Percentiles rank a stretch among this genome's conserved stretches.
These are phyloP conservation scores for Panicum virgatum DNA, from an alignment of 202 grass and related monocot species.

Conservation along the genomic window DNA sequence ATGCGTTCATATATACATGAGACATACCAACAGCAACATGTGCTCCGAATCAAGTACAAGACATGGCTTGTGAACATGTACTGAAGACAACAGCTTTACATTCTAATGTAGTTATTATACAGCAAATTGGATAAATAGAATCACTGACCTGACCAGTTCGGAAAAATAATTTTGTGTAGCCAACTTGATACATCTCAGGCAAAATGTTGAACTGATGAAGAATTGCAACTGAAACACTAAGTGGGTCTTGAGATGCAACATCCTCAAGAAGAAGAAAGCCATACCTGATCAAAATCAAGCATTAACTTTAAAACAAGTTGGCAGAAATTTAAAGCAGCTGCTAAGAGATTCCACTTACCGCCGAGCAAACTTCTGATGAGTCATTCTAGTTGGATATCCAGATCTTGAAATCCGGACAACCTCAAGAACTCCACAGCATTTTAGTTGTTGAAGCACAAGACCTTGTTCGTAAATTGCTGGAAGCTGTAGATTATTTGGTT, in stretches of 20 bases:
- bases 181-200: conserved; percentile 99
- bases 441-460: conserved; percentile 89
- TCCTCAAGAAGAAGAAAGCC: conserved; percentile 94
- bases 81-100: conserved; percentile 23
- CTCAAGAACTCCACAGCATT: conserved; percentile 97
- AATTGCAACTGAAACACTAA: conserved; percentile 94
- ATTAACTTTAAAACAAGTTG: conserved; percentile 21
- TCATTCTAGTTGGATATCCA: conserved; percentile 97
- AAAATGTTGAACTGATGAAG: conserved; percentile 97
- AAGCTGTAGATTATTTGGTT: conserved; percentile 92
- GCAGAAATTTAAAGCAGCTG: conserved; percentile 10
- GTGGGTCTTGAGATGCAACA: conserved; percentile 84
- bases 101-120: neutral
- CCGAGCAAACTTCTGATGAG: conserved; percentile 94
- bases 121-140: conserved; percentile 11
- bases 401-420: conserved; percentile 98
- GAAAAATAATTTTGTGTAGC: conserved; percentile 98
- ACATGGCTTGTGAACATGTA: conserved; percentile 14
- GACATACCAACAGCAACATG: neutral
- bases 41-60: neutral
- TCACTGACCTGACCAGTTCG: conserved; percentile 87
- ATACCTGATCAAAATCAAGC: conserved; percentile 68
- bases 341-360: conserved; percentile 55
- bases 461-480: conserved; percentile 88
- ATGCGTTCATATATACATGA: conserved; percentile 8